Conservation (phyloP, 2,329 filamentous ascomycete species). For the Fragosphaeria purpurea region DNA sequence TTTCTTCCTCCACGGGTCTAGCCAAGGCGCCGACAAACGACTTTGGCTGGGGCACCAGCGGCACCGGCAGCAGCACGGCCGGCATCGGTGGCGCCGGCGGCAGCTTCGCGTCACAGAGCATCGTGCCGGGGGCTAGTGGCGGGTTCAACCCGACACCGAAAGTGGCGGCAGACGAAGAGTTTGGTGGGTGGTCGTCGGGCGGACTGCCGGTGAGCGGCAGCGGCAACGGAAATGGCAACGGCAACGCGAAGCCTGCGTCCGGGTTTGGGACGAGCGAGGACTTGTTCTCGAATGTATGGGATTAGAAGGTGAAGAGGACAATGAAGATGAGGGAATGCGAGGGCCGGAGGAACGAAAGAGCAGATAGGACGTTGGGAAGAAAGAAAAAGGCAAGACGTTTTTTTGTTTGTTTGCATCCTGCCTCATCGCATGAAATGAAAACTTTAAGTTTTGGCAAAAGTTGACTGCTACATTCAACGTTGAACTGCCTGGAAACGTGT, state of each 20-base stretch:
- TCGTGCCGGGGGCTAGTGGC: conserved; percentile 52
- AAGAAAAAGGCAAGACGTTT: neutral
- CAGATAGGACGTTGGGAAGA: neutral
- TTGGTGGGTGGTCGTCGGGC: conserved; percentile 87
- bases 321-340: neutral
- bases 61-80: conserved; percentile 8
- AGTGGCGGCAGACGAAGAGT: conserved; percentile 84
- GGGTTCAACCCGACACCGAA: conserved; percentile 57
- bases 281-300: conserved; percentile 93
- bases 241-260: conserved; percentile 39
- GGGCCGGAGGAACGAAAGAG: neutral
- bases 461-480: too few relatives aligned
- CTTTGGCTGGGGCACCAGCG: conserved; percentile 47
- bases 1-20: neutral
- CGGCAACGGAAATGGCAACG: conserved; percentile 15
- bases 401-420: neutral
- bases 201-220: conserved; percentile 31
- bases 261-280: conserved; percentile 65
- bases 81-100: conserved; percentile 21
- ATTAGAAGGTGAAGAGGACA: conserved; percentile 35
- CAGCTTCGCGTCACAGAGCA: conserved; percentile 48
- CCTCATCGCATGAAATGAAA: too few relatives aligned
- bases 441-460: too few relatives aligned
- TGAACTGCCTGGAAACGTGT: too few relatives aligned
- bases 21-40: conserved; percentile 34